Base-by-base conservation (phyloP, 1,139 yeast species). In the Taphrina pruni region DNA sequence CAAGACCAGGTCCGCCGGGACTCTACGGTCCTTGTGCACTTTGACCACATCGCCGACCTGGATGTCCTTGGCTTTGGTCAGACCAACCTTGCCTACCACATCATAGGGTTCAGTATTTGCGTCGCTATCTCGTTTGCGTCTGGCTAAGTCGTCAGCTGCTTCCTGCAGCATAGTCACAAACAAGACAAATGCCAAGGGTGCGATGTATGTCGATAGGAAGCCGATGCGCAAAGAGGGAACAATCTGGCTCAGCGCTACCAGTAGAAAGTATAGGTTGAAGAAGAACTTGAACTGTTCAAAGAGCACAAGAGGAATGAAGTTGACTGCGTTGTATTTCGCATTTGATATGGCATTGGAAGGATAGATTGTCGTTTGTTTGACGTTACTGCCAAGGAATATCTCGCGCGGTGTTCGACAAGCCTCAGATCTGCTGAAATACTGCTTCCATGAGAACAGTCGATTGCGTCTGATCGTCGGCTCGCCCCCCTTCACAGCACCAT, bases 261-360 rank as follows among this genome's bases (percentile, higher is more conserved):
- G 77, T 69, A 95, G 80, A 77, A 95, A 95, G 79, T 95, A 95
- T 67, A 95, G 81, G 78, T 95, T 95, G 83, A 92, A 95, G 79
- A 95, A 95, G 78, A 94, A 94, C 79, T 92, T 92, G 86, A 95
- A 95, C 81, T 95, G 99, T 77, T 94, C 97, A 78, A 89, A 95
- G 55, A 95, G 82, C 69, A 94, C 87, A 56, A 91, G 83, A 4
- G 99, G 99, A 12, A 95, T 80, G 76, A 95, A 95, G 1, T 97
- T 87, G 55, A 91, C 78, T 2, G 95, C 91, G 75, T 91, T 90
- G 79, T 95, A 95, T 79, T 93, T 94, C 39, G 99, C 98, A 78
- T 95, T 95, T 60, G 97, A 90, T 11, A 95, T 85, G 21, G 95
- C 90, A 77, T 94, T 94, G 17, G 92, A 80, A 1, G 96, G 88